Base-by-base conservation (phyloP, 805 yeast genomes). In the Ogataea henricii region DNA sequence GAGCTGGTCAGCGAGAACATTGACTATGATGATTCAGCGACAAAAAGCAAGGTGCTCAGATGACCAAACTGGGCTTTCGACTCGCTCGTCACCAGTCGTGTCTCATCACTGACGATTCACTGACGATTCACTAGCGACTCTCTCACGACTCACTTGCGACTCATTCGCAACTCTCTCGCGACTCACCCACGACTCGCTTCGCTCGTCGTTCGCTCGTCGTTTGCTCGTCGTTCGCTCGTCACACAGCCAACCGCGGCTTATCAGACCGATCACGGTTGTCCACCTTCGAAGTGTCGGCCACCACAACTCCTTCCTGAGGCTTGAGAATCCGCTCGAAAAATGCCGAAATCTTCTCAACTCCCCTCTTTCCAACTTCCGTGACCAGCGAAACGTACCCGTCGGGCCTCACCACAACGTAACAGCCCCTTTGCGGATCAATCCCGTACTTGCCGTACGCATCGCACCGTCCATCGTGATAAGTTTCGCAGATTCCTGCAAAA, bases 301-400 rank as follows among this genome's bases (percentile, higher is more conserved):
- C 45, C 37, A 44, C 46, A 10, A 36, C 47, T 3, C 39, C 33
- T 3, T 12, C 35, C 35, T 56, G 60, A 8, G 53, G 49, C 18
- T 48, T 45, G 58, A 57, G 38, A 27, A 57, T 43, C 9, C 37
- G 22, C 10, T 45, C 39, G 46, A 65, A 64, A 47, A 56, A 66
- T n/a, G 42, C 32, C 12, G 43, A 52, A 16, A 60, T 49, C 25
- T 47, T 44, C 17, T 52, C 50, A 27, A 60, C 56, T 12, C 66
- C 65, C 3, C 43, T 40, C 9, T 45, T 23, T 16, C 54, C 56
- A 35, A 51, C 51, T 22, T 50, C 54, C 9, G 57, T 48, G 18
- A 64, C 65, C n/a, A 43, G 10, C 9, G 67, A 58, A 22, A 66
- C 64, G 44, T 66, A 62, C 3, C 70, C 70, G 49, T 66, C 70